Evolutionary conservation across 208 protist genomes (phyloP), one percentile per base, ranked within the genome.

Genomic region (Acanthamoeba healyi): DNA sequence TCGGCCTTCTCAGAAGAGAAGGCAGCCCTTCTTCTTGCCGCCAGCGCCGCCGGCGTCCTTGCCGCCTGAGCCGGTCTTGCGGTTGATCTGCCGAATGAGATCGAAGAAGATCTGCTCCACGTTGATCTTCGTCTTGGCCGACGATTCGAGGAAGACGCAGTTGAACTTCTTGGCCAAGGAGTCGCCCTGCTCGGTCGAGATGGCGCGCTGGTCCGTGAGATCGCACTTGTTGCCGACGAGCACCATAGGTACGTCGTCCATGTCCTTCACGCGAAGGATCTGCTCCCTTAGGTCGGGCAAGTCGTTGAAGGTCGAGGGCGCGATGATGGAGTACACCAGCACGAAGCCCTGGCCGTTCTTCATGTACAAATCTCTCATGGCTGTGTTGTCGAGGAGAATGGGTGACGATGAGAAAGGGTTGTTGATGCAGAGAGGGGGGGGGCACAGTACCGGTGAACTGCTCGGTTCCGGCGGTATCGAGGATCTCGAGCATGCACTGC

Each of bases 231-330:
- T 98, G 29, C 96, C 97, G 10, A 96, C 92, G 24, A 97, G 72
- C 26, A 97, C 92, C 91, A 97, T 96, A 26, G 97, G 97, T 44
- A 93, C 96, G 14, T 84, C 58, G 90, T 94, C 90, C 49, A 92
- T 94, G 72, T 97, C 97, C 94, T 97, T 97, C 19, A 98, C 97
- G 67, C 97, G 92, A 5, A 98, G 94, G 94, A 98, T 98, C 94
- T 98, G 96, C 63, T 98, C 97, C 56, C 96, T 77, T 34, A 98
- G 67, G 74, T 97, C 97, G 74, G 90, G 72, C n/a, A 98, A 67
- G 56, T 98, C 97, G 93, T 97, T 96, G 82, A 97, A 97, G 12
- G 96, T 96, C 6, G 65, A 88, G 51, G 94, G 92, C 36, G 94
- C 77, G 42, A 95, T 97, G 46, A 97, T 96, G 19, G 94, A 92